phyloP scores from a whole-genome alignment of 2,329 filamentous ascomycete species.

The Xylaria sp. region DNA sequence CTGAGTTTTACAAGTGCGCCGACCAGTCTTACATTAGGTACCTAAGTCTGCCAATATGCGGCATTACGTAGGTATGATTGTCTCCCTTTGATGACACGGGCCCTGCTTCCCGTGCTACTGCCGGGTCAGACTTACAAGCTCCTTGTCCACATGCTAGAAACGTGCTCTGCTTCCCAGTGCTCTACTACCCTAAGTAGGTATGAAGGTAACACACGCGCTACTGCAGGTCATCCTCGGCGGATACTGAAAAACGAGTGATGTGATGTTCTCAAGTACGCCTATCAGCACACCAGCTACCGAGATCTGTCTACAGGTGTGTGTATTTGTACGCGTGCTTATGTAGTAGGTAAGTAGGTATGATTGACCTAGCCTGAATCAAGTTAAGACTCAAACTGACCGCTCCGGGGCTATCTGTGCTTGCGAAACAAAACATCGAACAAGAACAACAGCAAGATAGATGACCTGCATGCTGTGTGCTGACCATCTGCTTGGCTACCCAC shows the following conservation, averaged over 20 bases:
- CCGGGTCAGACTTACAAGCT: background rate
- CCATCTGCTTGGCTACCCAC: too few relatives aligned
- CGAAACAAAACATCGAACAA: background rate
- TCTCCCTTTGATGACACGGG: background rate
- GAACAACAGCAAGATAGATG: background rate
- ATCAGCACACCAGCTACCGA: background rate
- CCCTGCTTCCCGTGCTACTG: background rate
- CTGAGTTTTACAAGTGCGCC: too few relatives aligned
- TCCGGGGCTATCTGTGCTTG: slow-evolving; percentile 1
- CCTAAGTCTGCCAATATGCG: background rate
- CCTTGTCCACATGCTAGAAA: background rate
- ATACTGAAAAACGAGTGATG: slow-evolving; percentile 1
- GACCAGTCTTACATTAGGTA: too few relatives aligned
- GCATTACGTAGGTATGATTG: background rate
- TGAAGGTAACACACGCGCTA: slow-evolving; percentile 16
- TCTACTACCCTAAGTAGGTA: background rate
- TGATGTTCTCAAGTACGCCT: background rate
- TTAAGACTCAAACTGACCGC: slow-evolving; percentile 26
- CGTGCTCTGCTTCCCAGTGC: background rate
- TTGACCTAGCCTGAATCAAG: slow-evolving; percentile 16
- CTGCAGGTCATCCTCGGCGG: slow-evolving; percentile 30
- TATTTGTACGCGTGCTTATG: too few relatives aligned
- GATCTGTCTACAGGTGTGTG: background rate
- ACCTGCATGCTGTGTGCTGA: slow-evolving; percentile 18
- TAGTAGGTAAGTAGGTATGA: background rate